Evolutionary conservation across 2,329 filamentous ascomycete species (phyloP).

Genomic region (Paraconiothyrium sp.): DNA sequence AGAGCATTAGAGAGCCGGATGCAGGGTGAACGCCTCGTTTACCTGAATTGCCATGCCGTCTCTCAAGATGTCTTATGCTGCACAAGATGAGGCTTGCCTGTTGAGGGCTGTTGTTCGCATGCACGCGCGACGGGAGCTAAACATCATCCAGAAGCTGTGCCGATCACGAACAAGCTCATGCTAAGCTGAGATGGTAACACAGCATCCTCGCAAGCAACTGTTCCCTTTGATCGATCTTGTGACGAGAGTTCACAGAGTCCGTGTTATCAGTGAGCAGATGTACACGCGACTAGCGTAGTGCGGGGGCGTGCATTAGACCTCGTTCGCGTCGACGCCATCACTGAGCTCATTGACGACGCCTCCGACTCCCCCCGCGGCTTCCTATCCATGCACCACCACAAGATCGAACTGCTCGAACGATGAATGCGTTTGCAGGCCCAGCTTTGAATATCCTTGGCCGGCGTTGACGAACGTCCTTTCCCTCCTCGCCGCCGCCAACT

Average conservation of each 20-base stretch:
- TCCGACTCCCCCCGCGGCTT: conserved; percentile 21
- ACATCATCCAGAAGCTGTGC: background rate
- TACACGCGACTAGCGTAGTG: conserved; percentile 15
- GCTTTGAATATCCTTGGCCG: conserved; percentile 31
- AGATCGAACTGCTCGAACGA: conserved; percentile 29
- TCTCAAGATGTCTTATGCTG: background rate
- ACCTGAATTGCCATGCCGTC: background rate
- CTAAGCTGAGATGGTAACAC: background rate
- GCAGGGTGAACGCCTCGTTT: background rate
- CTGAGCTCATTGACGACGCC: conserved; percentile 18
- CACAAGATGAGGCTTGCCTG: background rate
- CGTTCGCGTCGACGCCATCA: conserved; percentile 15
- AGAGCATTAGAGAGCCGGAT: background rate
- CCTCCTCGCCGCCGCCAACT: conserved; percentile 26
- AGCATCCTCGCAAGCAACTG: background rate
- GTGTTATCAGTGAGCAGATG: conserved; percentile 10
- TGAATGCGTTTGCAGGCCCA: conserved; percentile 40
- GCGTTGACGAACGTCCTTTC: conserved; percentile 37
- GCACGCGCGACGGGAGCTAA: background rate
- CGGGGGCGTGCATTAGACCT: conserved; percentile 14
- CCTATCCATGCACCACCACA: conserved; percentile 4
- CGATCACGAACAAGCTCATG: background rate
- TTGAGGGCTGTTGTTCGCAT: background rate
- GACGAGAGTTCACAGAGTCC: background rate
- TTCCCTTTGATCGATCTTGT: conserved; percentile 2